Conservation (phyloP, 1,284 basidiomycete genomes). For the Pulveroboletus sp. region DNA sequence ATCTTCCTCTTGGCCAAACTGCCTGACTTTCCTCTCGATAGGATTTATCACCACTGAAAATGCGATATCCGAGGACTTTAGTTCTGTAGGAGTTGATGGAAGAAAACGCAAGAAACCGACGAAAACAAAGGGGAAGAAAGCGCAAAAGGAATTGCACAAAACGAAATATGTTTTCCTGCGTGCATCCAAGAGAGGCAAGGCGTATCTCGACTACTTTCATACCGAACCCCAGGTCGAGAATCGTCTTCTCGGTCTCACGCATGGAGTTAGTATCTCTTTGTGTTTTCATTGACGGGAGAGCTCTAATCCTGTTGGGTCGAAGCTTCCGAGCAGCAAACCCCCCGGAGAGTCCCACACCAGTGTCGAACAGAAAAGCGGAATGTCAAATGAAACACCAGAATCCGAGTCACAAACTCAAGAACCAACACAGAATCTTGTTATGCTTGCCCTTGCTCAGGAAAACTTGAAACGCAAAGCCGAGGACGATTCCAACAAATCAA, state of each 20-base stretch:
- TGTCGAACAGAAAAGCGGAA: neutral
- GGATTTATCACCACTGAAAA: slow-evolving; percentile 61
- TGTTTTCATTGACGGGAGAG: neutral
- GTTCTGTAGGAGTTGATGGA: slow-evolving; percentile 44
- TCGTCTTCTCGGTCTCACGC: slow-evolving; percentile 55
- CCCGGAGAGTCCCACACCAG: neutral
- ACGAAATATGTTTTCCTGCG: slow-evolving; percentile 58
- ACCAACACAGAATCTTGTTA: slow-evolving; percentile 43
- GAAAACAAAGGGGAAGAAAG: slow-evolving; percentile 48
- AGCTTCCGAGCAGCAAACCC: slow-evolving; percentile 4
- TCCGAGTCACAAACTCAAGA: slow-evolving; percentile 53
- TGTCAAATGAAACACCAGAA: slow-evolving; percentile 6
- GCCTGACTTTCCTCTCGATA: slow-evolving; percentile 30
- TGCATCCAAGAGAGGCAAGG: slow-evolving; percentile 43
- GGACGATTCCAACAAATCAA: slow-evolving; percentile 30
- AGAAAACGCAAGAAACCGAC: slow-evolving; percentile 44
- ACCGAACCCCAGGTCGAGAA: slow-evolving; percentile 60
- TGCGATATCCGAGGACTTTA: slow-evolving; percentile 51
- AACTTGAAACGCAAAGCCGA: slow-evolving; percentile 36
- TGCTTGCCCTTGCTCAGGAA: slow-evolving; percentile 12
- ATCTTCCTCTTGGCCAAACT: neutral
- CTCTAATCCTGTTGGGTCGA: neutral
- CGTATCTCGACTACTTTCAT: slow-evolving; percentile 68
- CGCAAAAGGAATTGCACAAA: slow-evolving; percentile 56
- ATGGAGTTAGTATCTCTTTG: slow-evolving; percentile 47